phyloP scores from a whole-genome alignment of 192 early-diverging fungal species.

The Coemansia sp. region DNA sequence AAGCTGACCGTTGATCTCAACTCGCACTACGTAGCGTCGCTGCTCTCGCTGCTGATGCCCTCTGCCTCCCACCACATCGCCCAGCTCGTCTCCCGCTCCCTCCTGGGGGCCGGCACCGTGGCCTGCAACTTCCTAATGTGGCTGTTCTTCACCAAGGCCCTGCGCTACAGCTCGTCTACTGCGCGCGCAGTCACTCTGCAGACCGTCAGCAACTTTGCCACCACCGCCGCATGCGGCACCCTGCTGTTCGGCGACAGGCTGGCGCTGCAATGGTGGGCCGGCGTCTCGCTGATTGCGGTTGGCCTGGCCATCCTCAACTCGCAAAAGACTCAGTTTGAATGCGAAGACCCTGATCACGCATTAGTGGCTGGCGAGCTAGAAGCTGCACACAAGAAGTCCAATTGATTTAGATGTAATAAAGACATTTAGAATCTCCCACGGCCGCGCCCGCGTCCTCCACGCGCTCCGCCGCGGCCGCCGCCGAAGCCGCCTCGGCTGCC shows the following conservation, averaged over 20 bases:
- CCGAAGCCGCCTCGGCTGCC: constrained; percentile 49
- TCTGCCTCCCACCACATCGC: constrained; percentile 4
- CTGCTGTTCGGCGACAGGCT: constrained; percentile 73
- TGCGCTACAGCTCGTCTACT: constrained; percentile 71
- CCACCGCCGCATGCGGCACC: constrained; percentile 69
- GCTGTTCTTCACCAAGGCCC: constrained; percentile 80
- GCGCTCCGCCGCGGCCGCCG: constrained; percentile 48
- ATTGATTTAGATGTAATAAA: too few relatives aligned
- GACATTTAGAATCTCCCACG: constrained; percentile 35
- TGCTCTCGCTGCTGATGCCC: constrained; percentile 24
- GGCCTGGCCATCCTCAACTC: constrained; percentile 37
- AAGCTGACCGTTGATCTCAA: constrained; percentile 61
- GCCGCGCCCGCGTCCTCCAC: constrained; percentile 35
- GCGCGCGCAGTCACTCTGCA: constrained; percentile 75
- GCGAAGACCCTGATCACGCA: constrained; percentile 12
- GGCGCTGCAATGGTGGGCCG: constrained; percentile 81
- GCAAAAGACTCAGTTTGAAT: constrained; percentile 11
- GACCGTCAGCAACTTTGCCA: constrained; percentile 72
- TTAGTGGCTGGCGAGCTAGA: neutral
- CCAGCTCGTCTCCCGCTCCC: constrained; percentile 29
- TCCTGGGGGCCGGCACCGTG: constrained; percentile 62
- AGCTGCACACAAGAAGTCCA: constrained; percentile 2
- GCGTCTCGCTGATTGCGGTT: constrained; percentile 66
- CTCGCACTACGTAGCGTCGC: neutral
- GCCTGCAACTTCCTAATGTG: constrained; percentile 83